These are phyloP conservation scores for Backusella morwellensis DNA, from an alignment of 192 early-diverging fungal species.

Conservation along the genomic window DNA sequence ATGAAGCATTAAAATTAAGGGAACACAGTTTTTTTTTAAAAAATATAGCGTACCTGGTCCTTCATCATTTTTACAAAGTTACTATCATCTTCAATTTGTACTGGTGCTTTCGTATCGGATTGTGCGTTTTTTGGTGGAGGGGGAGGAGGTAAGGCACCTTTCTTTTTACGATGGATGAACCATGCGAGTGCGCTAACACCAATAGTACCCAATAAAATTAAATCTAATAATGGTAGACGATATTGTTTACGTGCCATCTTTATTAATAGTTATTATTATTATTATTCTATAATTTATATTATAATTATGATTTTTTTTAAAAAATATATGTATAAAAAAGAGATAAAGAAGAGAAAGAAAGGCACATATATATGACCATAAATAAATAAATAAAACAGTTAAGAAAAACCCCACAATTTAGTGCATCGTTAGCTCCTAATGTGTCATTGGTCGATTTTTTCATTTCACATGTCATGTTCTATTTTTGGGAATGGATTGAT, in stretches of 20 bases:
- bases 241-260: constrained; percentile 4
- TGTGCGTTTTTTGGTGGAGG: constrained; percentile 27
- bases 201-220: constrained; percentile 49
- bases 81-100: constrained; percentile 38
- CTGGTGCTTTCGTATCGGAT: constrained; percentile 8
- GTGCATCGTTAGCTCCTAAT: neutral
- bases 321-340: neutral
- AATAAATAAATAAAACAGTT: neutral
- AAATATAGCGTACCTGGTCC: constrained; percentile 39
- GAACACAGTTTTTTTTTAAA: neutral
- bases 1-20: neutral
- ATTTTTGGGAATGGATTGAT: neutral
- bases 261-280: neutral
- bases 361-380: neutral
- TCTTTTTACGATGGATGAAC: constrained; percentile 24
- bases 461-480: neutral
- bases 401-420: neutral
- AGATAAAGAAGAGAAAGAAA: neutral
- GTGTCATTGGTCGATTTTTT: neutral
- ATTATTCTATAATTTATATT: neutral
- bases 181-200: constrained; percentile 33
- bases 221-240: constrained; percentile 29
- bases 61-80: constrained; percentile 58
- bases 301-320: neutral
- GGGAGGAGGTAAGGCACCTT: constrained; percentile 4